Evolutionary conservation across 306 rosid genomes (phyloP), one percentile per base, ranked within the genome.

Genomic region (Prunus salicina): DNA sequence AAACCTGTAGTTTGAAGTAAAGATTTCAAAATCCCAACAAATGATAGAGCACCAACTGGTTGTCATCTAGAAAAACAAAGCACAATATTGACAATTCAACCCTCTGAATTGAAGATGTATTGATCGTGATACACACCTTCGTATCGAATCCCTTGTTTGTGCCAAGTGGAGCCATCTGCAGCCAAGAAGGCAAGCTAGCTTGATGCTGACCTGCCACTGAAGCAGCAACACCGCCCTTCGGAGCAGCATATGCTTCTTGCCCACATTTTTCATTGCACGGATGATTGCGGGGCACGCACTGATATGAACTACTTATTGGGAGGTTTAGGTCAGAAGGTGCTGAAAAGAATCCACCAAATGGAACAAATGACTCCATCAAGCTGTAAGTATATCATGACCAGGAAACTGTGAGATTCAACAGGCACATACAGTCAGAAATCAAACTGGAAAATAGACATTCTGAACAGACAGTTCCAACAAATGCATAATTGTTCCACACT

Each of bases 281-380:
- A 30, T 62, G 83, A 75, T 78, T 79, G 61, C 69, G 81, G 56
- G 92, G 81, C 79, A 68, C 65, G 70, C 88, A 82, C 70, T 71
- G 87, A 72, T 67, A 73, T 12, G 98, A 77, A 56, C 87, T 72
- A 77, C 74, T 82, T 60, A 78, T 71, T 18, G 91, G 84, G 79
- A 83, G 73, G 84, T 80, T 89, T 27, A 85, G 63, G 78, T 92
- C 98, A 75, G 97, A 80, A 69, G 92, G 93, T n/a, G 97, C 84
- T 46, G 97, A 77, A 72, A 96, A 96, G 88, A 96, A 93, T 66
- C 99, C 99, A 45, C 97, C 98, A 64, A 96, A 84, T 28, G 99
- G 99, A 69, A 96, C 93, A 83, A 96, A 96, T 50, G 99, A 91
- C 64, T 91, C 93, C 98, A 92, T 89, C 78, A 96, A 88, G 88